Percentiles rank a stretch among this genome's conserved stretches.
Conservation (phyloP, 495 filamentous ascomycete species). For the Aspergillus indologenus region DNA sequence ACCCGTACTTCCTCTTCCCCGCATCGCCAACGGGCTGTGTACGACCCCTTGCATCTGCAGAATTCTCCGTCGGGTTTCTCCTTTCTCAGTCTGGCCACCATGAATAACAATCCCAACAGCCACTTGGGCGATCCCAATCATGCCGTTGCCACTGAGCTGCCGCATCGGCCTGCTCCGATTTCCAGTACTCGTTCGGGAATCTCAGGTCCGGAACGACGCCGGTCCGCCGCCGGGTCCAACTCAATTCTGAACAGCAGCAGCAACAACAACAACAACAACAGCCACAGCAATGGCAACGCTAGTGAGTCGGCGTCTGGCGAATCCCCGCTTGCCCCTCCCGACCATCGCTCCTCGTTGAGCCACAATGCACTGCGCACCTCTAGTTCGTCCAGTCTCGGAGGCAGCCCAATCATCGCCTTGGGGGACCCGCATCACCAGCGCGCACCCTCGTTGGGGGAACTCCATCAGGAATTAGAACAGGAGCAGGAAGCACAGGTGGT, state of each 20-base stretch:
- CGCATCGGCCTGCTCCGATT: slow-evolving; percentile 50
- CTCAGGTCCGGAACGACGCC: slow-evolving; percentile 44
- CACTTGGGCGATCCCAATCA: slow-evolving; percentile 6
- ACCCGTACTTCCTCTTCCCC: slow-evolving; percentile 40
- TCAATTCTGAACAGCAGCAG: slow-evolving; percentile 69
- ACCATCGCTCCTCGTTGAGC: slow-evolving; percentile 45
- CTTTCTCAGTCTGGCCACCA: slow-evolving; percentile 22
- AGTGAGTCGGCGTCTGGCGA: slow-evolving; percentile 55
- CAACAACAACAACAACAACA: too few species aligned
- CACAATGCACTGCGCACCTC: slow-evolving; percentile 48
- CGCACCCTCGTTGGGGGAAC: slow-evolving; percentile 82
- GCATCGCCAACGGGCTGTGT: slow-evolving; percentile 30
- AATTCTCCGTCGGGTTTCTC: slow-evolving; percentile 20
- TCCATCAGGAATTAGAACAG: slow-evolving; percentile 91
- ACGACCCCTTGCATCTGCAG: slow-evolving; percentile 15
- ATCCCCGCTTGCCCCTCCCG: slow-evolving; percentile 15
- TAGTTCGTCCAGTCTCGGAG: slow-evolving; percentile 56
- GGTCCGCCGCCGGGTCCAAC: slow-evolving; percentile 70
- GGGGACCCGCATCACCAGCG: slow-evolving; percentile 64
- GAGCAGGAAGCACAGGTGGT: slow-evolving; percentile 96
- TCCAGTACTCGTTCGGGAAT: slow-evolving; percentile 44
- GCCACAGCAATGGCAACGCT: slow-evolving; percentile 12
- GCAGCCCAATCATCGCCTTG: slow-evolving; percentile 55
- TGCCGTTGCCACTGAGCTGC: slow-evolving; percentile 27
- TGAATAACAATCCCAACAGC: slow-evolving; percentile 26